These are phyloP conservation scores for Chalaropsis ovoidea DNA, from an alignment of 2,329 filamentous ascomycete species.

Conservation along the genomic window DNA sequence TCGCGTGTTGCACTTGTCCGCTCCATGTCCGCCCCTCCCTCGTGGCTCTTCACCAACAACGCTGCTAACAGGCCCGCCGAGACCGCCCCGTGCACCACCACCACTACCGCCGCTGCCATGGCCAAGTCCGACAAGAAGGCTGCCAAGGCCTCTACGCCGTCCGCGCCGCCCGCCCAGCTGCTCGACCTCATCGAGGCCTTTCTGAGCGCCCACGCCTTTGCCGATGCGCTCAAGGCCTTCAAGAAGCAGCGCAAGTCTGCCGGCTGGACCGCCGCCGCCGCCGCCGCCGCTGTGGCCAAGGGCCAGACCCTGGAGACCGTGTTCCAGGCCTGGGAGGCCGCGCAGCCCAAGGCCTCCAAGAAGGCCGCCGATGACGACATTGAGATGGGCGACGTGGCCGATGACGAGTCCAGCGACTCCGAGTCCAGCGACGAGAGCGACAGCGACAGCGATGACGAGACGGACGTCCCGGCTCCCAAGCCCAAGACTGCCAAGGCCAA, in stretches of 20 bases:
- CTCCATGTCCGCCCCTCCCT: conserved; percentile 30
- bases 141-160: conserved; percentile 27
- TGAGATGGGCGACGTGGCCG: conserved; percentile 27
- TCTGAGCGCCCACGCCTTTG: conserved; percentile 55
- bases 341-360: conserved; percentile 18
- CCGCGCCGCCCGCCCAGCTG: conserved; percentile 47
- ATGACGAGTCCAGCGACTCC: conserved; percentile 21
- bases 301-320: conserved; percentile 41
- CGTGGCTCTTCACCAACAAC: conserved; percentile 40
- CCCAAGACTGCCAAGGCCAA: conserved; percentile 26
- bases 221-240: conserved; percentile 51
- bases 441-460: conserved; percentile 28
- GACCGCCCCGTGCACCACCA: conserved; percentile 18
- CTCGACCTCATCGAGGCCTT: conserved; percentile 58
- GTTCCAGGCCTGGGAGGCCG: conserved; percentile 43
- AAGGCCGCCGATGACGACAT: conserved; percentile 20
- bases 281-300: conserved; percentile 26
- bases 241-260: conserved; percentile 50
- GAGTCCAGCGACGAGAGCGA: conserved; percentile 26
- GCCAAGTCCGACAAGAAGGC: conserved; percentile 34
- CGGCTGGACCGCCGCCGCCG: conserved; percentile 36
- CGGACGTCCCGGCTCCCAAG: conserved; percentile 28
- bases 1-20: neutral
- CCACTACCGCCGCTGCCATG: conserved; percentile 25
- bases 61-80: conserved; percentile 26